These are phyloP conservation scores for Poronia punctata DNA, from an alignment of 495 filamentous ascomycete genomes.

Conservation along the genomic window DNA sequence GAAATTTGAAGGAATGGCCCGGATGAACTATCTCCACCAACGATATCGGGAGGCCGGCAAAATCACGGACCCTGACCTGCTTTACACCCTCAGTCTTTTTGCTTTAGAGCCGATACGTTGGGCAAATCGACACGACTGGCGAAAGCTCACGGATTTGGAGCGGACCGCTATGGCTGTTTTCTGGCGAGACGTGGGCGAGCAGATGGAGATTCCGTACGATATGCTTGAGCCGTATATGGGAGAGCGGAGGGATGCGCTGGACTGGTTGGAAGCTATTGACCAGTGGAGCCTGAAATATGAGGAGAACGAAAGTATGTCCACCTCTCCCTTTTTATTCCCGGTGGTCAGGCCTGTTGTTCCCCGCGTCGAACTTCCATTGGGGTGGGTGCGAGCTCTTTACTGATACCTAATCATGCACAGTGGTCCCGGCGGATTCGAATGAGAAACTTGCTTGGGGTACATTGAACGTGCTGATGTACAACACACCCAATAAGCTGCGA, in stretches of 20 bases:
- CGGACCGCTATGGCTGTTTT: conserved; percentile 35
- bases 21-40: conserved; percentile 45
- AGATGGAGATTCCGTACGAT: conserved; percentile 33
- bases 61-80: conserved; percentile 38
- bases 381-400: no score
- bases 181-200: conserved; percentile 34
- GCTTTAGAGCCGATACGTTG: conserved; percentile 30
- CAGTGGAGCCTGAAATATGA: conserved; percentile 51
- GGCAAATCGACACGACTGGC: conserved; percentile 36
- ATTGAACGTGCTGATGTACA: conserved; percentile 44
- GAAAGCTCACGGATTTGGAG: conserved; percentile 34
- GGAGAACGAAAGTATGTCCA: conserved; percentile 30
- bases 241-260: conserved; percentile 45
- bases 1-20: conserved; percentile 28
- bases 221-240: conserved; percentile 20
- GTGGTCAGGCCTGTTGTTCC: no score
- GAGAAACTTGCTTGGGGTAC: conserved; percentile 49
- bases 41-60: conserved; percentile 29
- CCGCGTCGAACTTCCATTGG: no score
- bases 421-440: conserved; percentile 53
- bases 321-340: no score
- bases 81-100: conserved; percentile 38
- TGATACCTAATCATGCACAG: no score
- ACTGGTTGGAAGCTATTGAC: conserved; percentile 52
- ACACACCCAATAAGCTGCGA: conserved; percentile 39